These are phyloP conservation scores for Picochlorum sp. DNA, from an alignment of 139 green algal species.

Conservation along the genomic window DNA sequence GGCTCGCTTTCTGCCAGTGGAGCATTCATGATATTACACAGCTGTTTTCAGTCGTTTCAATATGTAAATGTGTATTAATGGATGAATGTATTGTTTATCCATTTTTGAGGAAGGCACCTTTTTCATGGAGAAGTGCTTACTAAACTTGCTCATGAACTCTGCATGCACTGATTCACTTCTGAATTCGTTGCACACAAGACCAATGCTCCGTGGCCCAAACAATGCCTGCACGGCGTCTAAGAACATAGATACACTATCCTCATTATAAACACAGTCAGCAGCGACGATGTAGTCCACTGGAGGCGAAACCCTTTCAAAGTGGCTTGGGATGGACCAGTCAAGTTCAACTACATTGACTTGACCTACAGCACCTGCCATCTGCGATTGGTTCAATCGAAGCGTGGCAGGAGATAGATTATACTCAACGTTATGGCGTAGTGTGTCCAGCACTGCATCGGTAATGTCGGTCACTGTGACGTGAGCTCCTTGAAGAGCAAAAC, in stretches of 20 bases:
- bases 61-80: constrained; percentile 60
- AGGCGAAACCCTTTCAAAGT: constrained; percentile 24
- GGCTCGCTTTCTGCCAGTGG: constrained; percentile 6
- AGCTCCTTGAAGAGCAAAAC: constrained; percentile 38
- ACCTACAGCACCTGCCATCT: constrained; percentile 24
- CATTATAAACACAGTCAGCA: constrained; percentile 77
- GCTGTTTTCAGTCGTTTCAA: constrained; percentile 38
- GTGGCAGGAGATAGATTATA: constrained; percentile 58
- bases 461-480: constrained; percentile 71
- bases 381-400: constrained; percentile 17
- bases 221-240: constrained; percentile 18
- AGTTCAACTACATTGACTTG: constrained; percentile 53
- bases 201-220: constrained; percentile 1
- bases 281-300: constrained; percentile 70
- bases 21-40: neutral
- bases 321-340: constrained; percentile 56
- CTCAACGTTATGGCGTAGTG: constrained; percentile 66
- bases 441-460: constrained; percentile 41
- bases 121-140: constrained; percentile 48
- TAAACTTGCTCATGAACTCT: constrained; percentile 52
- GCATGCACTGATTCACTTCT: constrained; percentile 61
- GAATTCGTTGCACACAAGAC: constrained; percentile 74
- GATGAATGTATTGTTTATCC: constrained; percentile 52
- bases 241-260: constrained; percentile 40
- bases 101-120: constrained; percentile 42